These are phyloP conservation scores for Benincasa hispida DNA, from an alignment of 306 rosid species.

Conservation along the genomic window DNA sequence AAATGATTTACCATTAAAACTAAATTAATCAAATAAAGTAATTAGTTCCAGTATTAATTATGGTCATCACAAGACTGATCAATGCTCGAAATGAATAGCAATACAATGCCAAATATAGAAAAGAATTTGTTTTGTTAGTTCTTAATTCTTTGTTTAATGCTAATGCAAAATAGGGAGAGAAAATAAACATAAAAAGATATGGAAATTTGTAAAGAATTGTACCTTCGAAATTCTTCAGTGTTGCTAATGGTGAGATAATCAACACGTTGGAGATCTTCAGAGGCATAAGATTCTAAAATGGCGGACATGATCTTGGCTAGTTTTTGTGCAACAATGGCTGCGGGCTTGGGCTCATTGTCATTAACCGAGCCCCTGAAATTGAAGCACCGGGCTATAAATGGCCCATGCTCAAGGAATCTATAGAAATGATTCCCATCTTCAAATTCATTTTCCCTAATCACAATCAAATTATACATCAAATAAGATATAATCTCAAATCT, in stretches of 20 bases:
- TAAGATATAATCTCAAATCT: not conserved
- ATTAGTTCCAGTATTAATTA: not conserved
- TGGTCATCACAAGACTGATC: not conserved
- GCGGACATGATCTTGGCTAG: constrained; percentile 82
- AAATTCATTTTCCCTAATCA: constrained; percentile 55
- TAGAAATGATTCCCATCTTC: constrained; percentile 75
- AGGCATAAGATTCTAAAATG: constrained; percentile 78
- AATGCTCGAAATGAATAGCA: not conserved
- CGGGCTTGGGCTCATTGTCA: constrained; percentile 56
- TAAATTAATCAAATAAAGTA: not conserved
- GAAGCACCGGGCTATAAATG: constrained; percentile 50
- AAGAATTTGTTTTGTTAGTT: too few relatives aligned
- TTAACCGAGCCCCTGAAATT: constrained; percentile 49
- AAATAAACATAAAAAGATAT: not conserved
- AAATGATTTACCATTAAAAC: not conserved
- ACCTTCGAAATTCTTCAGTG: constrained; percentile 97
- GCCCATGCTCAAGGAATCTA: constrained; percentile 86
- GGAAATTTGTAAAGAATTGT: not conserved
- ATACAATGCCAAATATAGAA: not conserved
- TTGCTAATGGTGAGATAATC: constrained; percentile 66
- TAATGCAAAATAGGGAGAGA: not conserved
- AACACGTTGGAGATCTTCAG: constrained; percentile 46
- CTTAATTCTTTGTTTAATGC: not conserved
- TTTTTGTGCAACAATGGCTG: constrained; percentile 37
- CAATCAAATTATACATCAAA: not conserved